Conservation (phyloP, 148 eudicot species). For the Amaranthus palmeri region DNA sequence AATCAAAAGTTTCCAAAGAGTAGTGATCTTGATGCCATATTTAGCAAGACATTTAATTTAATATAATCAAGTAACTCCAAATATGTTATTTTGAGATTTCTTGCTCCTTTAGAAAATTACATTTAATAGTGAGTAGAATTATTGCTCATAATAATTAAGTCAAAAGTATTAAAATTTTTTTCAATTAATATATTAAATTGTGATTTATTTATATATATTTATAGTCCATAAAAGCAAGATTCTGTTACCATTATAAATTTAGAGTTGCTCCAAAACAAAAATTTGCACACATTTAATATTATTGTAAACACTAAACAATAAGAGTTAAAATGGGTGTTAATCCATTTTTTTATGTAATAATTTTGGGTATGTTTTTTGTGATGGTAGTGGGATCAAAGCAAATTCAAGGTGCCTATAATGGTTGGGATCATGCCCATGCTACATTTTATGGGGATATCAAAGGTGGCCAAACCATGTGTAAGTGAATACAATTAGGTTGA, state of each 20-base stretch:
- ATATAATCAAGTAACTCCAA: too few species aligned
- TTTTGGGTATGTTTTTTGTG: neutral
- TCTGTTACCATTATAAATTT: too few species aligned
- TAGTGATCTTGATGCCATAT: neutral
- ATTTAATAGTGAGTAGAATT: too few species aligned
- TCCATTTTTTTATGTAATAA: neutral
- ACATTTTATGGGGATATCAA: conserved; percentile 44
- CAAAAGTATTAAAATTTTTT: too few species aligned
- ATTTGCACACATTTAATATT: too few species aligned
- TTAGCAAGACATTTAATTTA: neutral
- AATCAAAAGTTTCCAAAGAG: neutral
- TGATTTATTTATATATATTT: too few species aligned
- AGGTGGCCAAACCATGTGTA: conserved; percentile 42
- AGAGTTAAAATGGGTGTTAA: conserved; percentile 7
- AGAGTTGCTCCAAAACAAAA: too few species aligned
- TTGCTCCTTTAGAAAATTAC: too few species aligned
- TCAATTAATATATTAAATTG: too few species aligned
- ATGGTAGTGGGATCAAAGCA: conserved; percentile 12
- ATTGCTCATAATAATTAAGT: too few species aligned
- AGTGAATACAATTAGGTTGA: neutral
- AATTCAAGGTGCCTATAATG: neutral
- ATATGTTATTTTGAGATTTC: too few species aligned
- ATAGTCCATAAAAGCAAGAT: too few species aligned
- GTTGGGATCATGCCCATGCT: conserved; percentile 42
- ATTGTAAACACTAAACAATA: neutral